phyloP scores from a whole-genome alignment of 805 yeast genomes.

The Candida alai region DNA sequence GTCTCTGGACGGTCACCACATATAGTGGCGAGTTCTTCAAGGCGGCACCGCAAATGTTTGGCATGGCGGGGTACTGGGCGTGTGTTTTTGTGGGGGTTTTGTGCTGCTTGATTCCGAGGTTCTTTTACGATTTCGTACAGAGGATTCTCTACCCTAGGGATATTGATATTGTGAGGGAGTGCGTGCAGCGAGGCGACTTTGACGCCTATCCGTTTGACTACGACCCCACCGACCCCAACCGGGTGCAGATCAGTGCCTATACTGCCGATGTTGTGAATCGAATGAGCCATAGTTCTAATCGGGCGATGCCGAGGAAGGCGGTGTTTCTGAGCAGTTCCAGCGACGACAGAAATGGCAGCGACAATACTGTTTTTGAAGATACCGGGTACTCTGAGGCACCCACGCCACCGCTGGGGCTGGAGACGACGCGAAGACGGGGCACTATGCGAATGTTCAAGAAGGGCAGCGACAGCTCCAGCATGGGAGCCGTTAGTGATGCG shows the following conservation, averaged over 20 bases:
- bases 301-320: too few species aligned
- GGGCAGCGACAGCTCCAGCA: conserved; percentile 5
- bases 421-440: conserved; percentile 2
- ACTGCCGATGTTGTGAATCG: conserved; percentile 16
- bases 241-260: conserved; percentile 50
- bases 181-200: conserved; percentile 63
- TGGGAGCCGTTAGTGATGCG: conserved; percentile 2
- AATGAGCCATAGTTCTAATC: conserved; percentile 13
- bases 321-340: not conserved
- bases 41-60: conserved; percentile 62
- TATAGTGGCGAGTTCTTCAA: conserved; percentile 57
- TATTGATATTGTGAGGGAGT: conserved; percentile 70
- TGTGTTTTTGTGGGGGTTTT: conserved; percentile 61
- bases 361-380: conserved; percentile 2
- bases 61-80: conserved; percentile 63
- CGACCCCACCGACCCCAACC: conserved; percentile 78
- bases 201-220: conserved; percentile 61
- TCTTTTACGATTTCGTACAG: conserved; percentile 52
- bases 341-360: not conserved
- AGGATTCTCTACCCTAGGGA: conserved; percentile 60
- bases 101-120: conserved; percentile 65
- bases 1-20: conserved; percentile 63
- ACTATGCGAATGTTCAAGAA: conserved; percentile 6
- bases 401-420: conserved; percentile 7
- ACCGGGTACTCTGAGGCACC: conserved; percentile 3